These are phyloP conservation scores for Heliosperma pusillum DNA, from an alignment of 148 eudicot species.

Conservation along the genomic window DNA sequence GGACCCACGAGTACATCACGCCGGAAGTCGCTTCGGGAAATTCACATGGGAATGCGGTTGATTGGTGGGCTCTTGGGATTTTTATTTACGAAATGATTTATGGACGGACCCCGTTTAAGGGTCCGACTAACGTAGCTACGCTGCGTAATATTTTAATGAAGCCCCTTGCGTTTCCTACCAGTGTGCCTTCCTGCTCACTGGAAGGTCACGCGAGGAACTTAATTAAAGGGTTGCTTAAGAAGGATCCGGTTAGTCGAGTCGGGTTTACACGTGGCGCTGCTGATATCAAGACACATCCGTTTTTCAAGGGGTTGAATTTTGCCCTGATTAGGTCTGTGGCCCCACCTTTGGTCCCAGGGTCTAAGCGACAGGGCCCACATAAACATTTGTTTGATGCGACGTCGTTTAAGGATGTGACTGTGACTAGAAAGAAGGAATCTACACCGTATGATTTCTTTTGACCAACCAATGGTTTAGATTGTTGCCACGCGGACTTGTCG, in stretches of 20 bases:
- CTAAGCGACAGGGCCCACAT: not conserved
- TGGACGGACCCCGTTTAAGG: constrained; percentile 73
- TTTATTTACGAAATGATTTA: constrained; percentile 85
- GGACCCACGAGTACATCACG: constrained; percentile 91
- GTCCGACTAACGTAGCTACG: constrained; percentile 49
- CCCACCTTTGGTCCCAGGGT: constrained; percentile 53
- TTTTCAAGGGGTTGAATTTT: constrained; percentile 68
- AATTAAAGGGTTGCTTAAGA: constrained; percentile 46
- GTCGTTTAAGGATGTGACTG: constrained; percentile 17
- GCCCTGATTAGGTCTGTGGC: constrained; percentile 58
- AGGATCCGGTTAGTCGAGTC: constrained; percentile 53
- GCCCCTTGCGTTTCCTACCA: constrained; percentile 58
- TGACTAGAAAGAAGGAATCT: constrained; percentile 15
- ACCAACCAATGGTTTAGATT: constrained; percentile 18
- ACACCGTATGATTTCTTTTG: constrained; percentile 49
- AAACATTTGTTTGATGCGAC: constrained; percentile 7
- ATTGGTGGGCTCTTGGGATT: constrained; percentile 90
- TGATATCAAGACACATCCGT: constrained; percentile 78
- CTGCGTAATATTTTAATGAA: constrained; percentile 55
- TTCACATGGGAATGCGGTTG: constrained; percentile 81
- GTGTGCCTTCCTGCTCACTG: constrained; percentile 25
- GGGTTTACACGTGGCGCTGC: constrained; percentile 82
- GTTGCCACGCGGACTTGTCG: constrained; percentile 29
- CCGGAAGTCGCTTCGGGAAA: constrained; percentile 84
- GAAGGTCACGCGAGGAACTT: constrained; percentile 65